Base-by-base conservation (phyloP, 257 asterid genomes). In the Fraxinus cuspidata region DNA sequence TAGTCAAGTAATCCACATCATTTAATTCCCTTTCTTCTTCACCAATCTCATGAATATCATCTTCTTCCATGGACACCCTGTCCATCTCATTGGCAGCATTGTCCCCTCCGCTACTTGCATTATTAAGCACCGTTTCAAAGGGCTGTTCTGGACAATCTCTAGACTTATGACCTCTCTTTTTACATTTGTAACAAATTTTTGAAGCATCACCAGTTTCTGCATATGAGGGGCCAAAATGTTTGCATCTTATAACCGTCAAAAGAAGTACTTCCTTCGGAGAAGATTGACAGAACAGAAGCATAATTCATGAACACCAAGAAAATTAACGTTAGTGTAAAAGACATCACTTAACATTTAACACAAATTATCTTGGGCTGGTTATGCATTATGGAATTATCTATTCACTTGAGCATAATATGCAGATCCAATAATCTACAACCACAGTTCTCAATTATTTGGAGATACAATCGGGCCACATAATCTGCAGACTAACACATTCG, bases 1-100 rank as follows among this genome's bases (percentile, higher is more conserved):
- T 98, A 27, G 99, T 95, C 85, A 95, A 87, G 83, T 92, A 95
- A 84, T 95, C 99, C 74, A 88, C 92, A 66, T 95, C 99, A 42
- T 89, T 92, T 71, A 93, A 82, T 82, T 93, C 91, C 80, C 74
- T 97, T 79, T 95, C 99, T 81, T 95, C 99, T 87, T 93, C 99
- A 68, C 96, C 97, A 31, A 95, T 95, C 90, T 95, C 99, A 37
- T 93, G 87, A 81, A 95, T 88, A 80, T 95, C 99, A 51, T 93
- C 98, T 85, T 95, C 99, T 82, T 93, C 99, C 97, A 95, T 95
- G 77, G 82, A 76, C 82, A 90, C 87, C 84, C 60, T 89, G 84
- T 95, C 99, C 88, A 82, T 79, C 77, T 86, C 88, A 64, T 80
- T 67, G 31, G 81, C 82, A 73, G 66, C 76, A 74, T 21, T 77